Conservation (phyloP, 2,329 filamentous ascomycete genomes). For the Ophiosphaerella korrae region DNA sequence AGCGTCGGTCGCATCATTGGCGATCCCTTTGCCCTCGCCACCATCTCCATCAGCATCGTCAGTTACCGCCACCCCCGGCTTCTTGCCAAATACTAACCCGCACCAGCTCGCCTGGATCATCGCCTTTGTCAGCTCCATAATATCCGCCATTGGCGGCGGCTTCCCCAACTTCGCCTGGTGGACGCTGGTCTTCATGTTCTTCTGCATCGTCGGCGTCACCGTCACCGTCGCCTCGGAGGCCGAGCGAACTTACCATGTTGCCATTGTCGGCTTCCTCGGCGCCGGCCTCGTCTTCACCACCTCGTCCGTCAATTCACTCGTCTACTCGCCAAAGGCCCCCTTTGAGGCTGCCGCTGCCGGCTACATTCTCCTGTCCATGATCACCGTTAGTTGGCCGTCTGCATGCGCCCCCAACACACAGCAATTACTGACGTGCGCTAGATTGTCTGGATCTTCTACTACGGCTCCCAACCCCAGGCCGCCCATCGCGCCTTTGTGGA, state of each 20-base stretch:
- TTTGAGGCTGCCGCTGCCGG: slow-evolving; percentile 88
- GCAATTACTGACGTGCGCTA: slow-evolving; percentile 49
- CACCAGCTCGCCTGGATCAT: slow-evolving; percentile 91
- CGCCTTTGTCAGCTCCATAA: slow-evolving; percentile 82
- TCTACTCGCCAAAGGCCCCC: slow-evolving; percentile 75
- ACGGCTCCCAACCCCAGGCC: slow-evolving; percentile 87
- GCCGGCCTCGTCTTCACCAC: slow-evolving; percentile 84
- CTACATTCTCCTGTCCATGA: slow-evolving; percentile 91
- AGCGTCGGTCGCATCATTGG: slow-evolving; percentile 88
- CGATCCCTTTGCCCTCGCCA: slow-evolving; percentile 94
- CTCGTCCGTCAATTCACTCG: slow-evolving; percentile 81
- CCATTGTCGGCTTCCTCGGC: slow-evolving; percentile 84
- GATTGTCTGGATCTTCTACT: slow-evolving; percentile 99
- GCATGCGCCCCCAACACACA: not conserved
- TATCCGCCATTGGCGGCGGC: slow-evolving; percentile 63
- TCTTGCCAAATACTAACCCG: slow-evolving; percentile 20
- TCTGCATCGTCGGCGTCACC: slow-evolving; percentile 78
- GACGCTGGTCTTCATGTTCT: slow-evolving; percentile 83
- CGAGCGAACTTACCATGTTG: slow-evolving; percentile 87
- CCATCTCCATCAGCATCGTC: slow-evolving; percentile 89
- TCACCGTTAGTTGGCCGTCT: slow-evolving; percentile 71
- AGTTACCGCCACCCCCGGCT: slow-evolving; percentile 50
- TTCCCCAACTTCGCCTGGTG: slow-evolving; percentile 95
- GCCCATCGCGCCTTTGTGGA: slow-evolving; percentile 89
- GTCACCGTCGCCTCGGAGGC: slow-evolving; percentile 84